phyloP scores from a whole-genome alignment of 176 grass and related monocot genomes.

The Phoenix roebelenii region DNA sequence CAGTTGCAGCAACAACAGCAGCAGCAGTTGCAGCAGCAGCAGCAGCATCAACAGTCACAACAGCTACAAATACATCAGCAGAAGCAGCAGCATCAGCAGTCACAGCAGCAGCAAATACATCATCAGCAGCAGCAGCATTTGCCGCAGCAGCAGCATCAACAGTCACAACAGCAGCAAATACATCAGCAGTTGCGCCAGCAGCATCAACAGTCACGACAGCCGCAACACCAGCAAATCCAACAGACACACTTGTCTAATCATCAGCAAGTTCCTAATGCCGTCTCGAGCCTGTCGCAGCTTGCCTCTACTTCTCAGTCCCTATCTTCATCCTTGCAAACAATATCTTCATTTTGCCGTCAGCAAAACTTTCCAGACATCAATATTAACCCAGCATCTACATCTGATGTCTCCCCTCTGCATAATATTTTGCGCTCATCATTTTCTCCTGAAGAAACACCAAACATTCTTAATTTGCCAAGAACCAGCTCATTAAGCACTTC shows the following conservation, averaged over 20 bases:
- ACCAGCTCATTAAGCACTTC: conserved; percentile 38
- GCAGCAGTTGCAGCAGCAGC: too few species aligned
- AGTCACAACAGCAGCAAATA: too few species aligned
- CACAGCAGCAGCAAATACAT: too few species aligned
- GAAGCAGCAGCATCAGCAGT: too few species aligned
- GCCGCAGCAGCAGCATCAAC: too few species aligned
- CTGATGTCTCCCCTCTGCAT: conserved; percentile 40
- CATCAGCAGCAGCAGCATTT: too few species aligned
- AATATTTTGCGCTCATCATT: conserved; percentile 56
- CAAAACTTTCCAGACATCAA: conserved; percentile 46
- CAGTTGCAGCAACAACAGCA: too few species aligned
- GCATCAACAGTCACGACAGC: too few species aligned
- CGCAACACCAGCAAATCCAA: conserved; percentile 15
- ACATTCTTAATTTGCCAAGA: conserved; percentile 48
- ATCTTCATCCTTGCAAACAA: conserved; percentile 28
- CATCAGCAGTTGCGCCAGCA: neutral
- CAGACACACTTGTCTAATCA: conserved; percentile 36
- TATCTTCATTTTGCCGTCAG: conserved; percentile 34
- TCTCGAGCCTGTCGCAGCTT: conserved; percentile 40
- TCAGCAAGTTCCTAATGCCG: conserved; percentile 41
- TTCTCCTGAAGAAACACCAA: conserved; percentile 48
- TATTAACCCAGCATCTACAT: conserved; percentile 21
- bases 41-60: too few species aligned
- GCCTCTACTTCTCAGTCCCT: conserved; percentile 31
- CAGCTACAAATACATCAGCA: too few species aligned